These are phyloP conservation scores for Fusarium virguliforme DNA, from an alignment of 2,329 filamentous ascomycete species.

Conservation along the genomic window DNA sequence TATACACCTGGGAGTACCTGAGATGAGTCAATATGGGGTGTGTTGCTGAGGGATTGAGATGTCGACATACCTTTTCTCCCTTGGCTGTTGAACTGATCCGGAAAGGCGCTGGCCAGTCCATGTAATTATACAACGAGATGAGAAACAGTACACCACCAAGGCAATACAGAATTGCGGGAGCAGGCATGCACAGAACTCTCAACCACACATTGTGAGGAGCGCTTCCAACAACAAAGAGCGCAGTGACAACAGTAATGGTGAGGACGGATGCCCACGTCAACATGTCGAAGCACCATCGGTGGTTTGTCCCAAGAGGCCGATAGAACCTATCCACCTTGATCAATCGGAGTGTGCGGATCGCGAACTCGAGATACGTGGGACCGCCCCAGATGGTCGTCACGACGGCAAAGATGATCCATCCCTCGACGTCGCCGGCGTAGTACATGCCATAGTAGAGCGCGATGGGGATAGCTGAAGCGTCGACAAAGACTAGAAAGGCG, in stretches of 20 bases:
- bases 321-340: conserved; percentile 66
- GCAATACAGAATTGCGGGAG: conserved; percentile 66
- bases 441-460: conserved; percentile 68
- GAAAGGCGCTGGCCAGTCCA: conserved; percentile 68
- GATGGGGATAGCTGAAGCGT: conserved; percentile 64
- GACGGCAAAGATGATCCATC: conserved; percentile 66
- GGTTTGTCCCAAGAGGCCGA: conserved; percentile 64
- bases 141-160: conserved; percentile 61
- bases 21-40: conserved; percentile 46
- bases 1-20: conserved; percentile 74
- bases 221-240: conserved; percentile 66
- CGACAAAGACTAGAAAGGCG: conserved; percentile 65
- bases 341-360: conserved; percentile 64
- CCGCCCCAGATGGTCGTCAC: conserved; percentile 71
- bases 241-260: conserved; percentile 66
- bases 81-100: conserved; percentile 76
- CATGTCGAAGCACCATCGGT: conserved; percentile 67
- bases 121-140: conserved; percentile 55
- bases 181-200: conserved; percentile 67
- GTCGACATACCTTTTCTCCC: conserved; percentile 59
- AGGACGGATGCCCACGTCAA: conserved; percentile 64
- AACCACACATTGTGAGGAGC: conserved; percentile 67
- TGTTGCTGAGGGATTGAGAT: not conserved
- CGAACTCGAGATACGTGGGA: conserved; percentile 70
- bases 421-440: conserved; percentile 59